A percentile compares a stretch with the other conserved stretches of the same genome.
Evolutionary conservation across 192 early-diverging fungal genomes (phyloP).

Genomic region (Jimgerdemannia flammicorona): DNA sequence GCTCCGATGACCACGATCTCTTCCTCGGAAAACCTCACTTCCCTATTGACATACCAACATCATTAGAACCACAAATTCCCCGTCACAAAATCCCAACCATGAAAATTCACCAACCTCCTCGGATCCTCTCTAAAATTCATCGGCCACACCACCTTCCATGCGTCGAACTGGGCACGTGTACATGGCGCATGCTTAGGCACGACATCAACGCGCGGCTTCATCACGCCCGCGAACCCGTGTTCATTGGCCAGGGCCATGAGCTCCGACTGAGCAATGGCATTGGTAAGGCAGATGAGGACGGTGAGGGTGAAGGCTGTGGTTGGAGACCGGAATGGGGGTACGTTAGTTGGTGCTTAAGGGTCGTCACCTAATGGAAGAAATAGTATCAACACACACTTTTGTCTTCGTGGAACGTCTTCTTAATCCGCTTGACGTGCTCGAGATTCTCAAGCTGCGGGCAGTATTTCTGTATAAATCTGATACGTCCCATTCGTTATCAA

Average conservation of each 20-base stretch:
- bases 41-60: constrained; percentile 14
- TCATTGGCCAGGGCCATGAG: not conserved
- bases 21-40: constrained; percentile 24
- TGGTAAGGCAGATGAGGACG: not conserved
- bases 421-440: not conserved
- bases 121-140: constrained; percentile 66
- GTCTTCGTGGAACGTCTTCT: not conserved
- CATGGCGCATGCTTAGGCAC: constrained; percentile 63
- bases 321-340: not conserved
- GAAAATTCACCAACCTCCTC: constrained; percentile 14
- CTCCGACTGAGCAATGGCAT: not conserved
- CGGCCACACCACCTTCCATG: constrained; percentile 82
- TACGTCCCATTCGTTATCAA: not conserved
- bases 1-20: constrained; percentile 34
- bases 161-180: constrained; percentile 67
- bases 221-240: not conserved
- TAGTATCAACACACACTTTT: not conserved
- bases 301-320: not conserved
- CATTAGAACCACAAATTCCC: not conserved
- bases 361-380: not conserved
- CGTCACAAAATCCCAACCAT: not conserved
- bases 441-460: not conserved
- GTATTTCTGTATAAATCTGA: not conserved
- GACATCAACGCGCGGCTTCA: constrained; percentile 27
- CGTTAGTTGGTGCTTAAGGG: not conserved